Base-by-base conservation (phyloP, 306 rosid species). In the Malus fusca region DNA sequence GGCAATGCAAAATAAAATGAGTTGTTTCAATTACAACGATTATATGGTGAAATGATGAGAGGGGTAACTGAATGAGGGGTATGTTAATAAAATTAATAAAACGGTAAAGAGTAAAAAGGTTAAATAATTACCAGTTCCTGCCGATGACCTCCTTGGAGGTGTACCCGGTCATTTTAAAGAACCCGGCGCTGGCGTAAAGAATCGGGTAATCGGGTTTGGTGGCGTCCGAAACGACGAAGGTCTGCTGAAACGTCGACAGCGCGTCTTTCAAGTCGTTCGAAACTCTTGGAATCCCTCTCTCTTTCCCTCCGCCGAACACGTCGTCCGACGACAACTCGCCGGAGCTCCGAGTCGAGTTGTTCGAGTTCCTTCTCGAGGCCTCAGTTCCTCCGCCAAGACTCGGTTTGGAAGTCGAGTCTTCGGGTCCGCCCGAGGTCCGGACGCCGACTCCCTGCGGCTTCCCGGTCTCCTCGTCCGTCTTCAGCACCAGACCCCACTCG, bases 121-220 rank as follows among this genome's bases (percentile, higher is more conserved):
- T 4, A 14, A 17, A 63, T 40, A 28, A 11, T 90, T 90, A 94
- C 98, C 97, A 89, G 81, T 95, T 95, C 55, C 98, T 72, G 8
- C 98, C 98, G 1, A 95, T 73, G 59, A 92, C 93, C 70, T 95
- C 98, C 66, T 85, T 92, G 68, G 97, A 95, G 1, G 96, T 86
- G 71, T 95, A 95, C 44, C 98, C 98, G 14, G 98, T 95, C 97
- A 95, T 95, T 74, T 77, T 92, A 81, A 95, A 95, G 82, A 95
- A 95, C 26, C 98, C 98, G 40, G 92, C 98, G 44, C 96, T 90
- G 10, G 98, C 98, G 62, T 92, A 95, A 88, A 95, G 26, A 18
- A 95, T 90, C 85, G 98, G 98, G 84, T 79, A 88, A 83, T 95
- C 98, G 68, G 96, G 87, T 86, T 90, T 95, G 35, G 97, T 85